These are phyloP conservation scores for Penicillium turbatum DNA, from an alignment of 495 filamentous ascomycete species.

Conservation along the genomic window DNA sequence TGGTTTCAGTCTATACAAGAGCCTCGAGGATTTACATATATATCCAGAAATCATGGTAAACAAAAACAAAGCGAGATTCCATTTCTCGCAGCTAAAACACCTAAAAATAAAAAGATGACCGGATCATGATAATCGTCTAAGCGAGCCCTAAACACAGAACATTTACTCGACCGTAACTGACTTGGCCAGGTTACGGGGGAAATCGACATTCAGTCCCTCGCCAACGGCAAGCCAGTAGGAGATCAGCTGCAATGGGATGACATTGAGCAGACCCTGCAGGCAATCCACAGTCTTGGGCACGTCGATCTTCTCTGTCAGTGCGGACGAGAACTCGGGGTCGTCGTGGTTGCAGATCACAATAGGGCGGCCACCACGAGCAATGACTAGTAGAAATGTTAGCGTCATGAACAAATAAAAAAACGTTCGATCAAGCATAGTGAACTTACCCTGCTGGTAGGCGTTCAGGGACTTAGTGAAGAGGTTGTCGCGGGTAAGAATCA, in stretches of 20 bases:
- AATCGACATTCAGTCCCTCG: constrained; percentile 94
- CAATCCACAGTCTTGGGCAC: constrained; percentile 93
- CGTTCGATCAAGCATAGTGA: neutral
- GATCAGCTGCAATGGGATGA: constrained; percentile 95
- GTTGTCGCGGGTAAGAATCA: constrained; percentile 94
- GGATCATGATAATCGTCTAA: constrained; percentile 29
- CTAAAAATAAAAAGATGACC: constrained; percentile 25
- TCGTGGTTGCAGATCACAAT: constrained; percentile 96
- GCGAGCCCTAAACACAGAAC: constrained; percentile 3
- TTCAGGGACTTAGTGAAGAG: constrained; percentile 97
- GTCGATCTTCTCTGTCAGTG: constrained; percentile 92
- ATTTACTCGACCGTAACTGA: constrained; percentile 95
- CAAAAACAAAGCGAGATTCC: constrained; percentile 10
- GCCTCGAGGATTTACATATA: no score
- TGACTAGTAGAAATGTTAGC: constrained; percentile 45
- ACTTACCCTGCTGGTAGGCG: constrained; percentile 92
- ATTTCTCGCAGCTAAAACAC: constrained; percentile 21
- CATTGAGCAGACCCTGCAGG: constrained; percentile 93
- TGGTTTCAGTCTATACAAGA: neutral
- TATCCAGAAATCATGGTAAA: neutral
- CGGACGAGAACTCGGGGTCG: constrained; percentile 83
- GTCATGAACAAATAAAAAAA: neutral
- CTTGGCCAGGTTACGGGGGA: constrained; percentile 97
- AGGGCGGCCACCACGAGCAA: constrained; percentile 87
- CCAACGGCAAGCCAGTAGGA: constrained; percentile 97